Evolutionary conservation across 2,329 filamentous ascomycete genomes (phyloP), one percentile per base, ranked within the genome.

Genomic region (Elsinoe arachidis): DNA sequence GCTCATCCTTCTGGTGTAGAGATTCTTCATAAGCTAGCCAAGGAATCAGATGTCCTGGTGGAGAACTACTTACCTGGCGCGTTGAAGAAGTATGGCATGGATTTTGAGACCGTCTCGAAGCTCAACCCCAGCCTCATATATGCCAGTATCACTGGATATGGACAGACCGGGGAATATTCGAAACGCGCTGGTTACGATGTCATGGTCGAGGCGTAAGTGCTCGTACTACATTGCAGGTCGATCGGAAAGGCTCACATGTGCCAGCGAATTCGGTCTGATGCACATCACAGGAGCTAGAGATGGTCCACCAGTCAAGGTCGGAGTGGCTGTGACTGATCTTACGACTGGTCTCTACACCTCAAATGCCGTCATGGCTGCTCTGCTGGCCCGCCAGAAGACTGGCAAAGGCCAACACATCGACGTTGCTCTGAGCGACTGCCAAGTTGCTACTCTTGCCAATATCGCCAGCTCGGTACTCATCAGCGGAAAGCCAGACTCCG

Each of bases 11-110:
- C 85, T 1, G 93, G 93, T 6, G 86, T 96, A 21, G 83, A 88
- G 11, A 90, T 99, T 58, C 77, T 99, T 3, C 91, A 96, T 73
- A 84, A 85, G 64, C 81, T 99, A 0, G 90, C 83, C 1, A 84
- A 85, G 60, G 84, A 89, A 68, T 93, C 88, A 68, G 93, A 99
- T 69, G 86, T 99, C 5, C 78, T 99, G 1, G 93, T 99, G 0
- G 93, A 99, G 70, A 99, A 99, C 68, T 99, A 97, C 69, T 82
- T 99, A 0, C 93, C 93, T 0, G 90, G 89, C 0, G 85, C 87
- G 0, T 76, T 99, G 12, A 87, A 87, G 69, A 97, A 96, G 74
- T 99, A 99, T 70, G 77, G 79, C 19, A 84, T 99, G 77, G 92
- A 96, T 73, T 99, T 90, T 66, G 84, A 86, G 23, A 88, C 87